Percentiles rank a stretch among this genome's conserved stretches.
phyloP scores from a whole-genome alignment of 176 grass and related monocot species.

The Oryza glaberrima region DNA sequence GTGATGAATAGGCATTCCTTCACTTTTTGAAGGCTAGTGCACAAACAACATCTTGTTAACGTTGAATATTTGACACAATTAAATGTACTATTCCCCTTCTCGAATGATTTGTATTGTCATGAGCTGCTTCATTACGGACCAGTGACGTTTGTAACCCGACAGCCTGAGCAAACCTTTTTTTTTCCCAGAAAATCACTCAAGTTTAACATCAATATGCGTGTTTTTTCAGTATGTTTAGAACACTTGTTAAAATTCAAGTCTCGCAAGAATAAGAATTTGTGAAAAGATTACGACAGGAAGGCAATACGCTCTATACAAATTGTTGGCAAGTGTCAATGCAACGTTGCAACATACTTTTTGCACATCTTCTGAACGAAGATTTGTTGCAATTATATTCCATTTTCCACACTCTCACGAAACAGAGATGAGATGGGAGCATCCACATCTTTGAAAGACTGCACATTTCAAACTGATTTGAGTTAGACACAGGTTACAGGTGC shows the following conservation, averaged over 20 bases:
- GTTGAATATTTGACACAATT: neutral
- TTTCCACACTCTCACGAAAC: neutral
- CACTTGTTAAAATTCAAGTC: neutral
- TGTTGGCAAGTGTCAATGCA: neutral
- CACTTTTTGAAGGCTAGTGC: neutral
- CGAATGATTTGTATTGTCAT: neutral
- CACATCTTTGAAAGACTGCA: conserved; percentile 13
- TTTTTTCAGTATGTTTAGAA: neutral
- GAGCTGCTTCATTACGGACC: neutral
- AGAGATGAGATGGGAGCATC: neutral
- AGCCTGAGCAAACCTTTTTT: neutral
- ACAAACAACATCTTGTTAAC: neutral
- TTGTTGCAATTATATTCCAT: neutral
- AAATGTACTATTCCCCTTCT: neutral
- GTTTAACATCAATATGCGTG: neutral
- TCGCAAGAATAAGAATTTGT: neutral
- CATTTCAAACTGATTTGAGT: neutral
- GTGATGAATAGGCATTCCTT: neutral
- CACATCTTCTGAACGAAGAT: neutral
- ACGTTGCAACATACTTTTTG: neutral
- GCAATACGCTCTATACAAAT: neutral
- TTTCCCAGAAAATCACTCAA: neutral
- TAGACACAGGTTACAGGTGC: conserved; percentile 49
- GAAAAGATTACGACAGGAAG: conserved; percentile 5
- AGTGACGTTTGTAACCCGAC: neutral